Evolutionary conservation across 768 basidiomycete species (phyloP).

Genomic region (Termitomyces sp.): DNA sequence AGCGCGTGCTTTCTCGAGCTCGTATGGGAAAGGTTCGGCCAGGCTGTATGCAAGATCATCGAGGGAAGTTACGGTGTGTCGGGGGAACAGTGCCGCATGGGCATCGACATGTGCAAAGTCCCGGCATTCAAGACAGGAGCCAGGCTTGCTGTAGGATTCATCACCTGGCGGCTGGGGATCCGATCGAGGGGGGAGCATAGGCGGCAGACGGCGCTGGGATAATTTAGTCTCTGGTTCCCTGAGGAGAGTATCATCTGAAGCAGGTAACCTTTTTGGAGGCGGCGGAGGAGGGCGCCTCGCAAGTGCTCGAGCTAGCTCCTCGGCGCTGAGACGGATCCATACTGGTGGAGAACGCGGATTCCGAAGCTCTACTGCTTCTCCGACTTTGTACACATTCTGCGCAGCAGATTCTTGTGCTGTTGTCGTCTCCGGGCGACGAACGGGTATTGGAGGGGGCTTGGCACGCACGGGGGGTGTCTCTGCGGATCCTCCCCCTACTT

Average conservation of each 20-base stretch:
- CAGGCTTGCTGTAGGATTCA: constrained; percentile 3
- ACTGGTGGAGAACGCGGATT: constrained; percentile 13
- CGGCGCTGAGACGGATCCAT: constrained; percentile 12
- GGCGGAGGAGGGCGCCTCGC: constrained; percentile 31
- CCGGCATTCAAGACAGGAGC: constrained; percentile 36
- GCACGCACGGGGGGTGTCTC: not conserved
- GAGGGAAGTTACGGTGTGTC: constrained; percentile 30
- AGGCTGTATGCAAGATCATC: constrained; percentile 34
- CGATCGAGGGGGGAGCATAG: constrained; percentile 22
- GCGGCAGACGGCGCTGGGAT: constrained; percentile 23
- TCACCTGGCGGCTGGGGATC: constrained; percentile 12
- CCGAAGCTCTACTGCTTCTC: not conserved
- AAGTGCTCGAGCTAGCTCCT: constrained; percentile 19
- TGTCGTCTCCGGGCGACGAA: constrained; percentile 6
- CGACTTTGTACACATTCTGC: not conserved
- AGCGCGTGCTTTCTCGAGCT: constrained; percentile 40
- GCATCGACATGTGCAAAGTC: constrained; percentile 36
- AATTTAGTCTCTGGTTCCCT: constrained; percentile 2
- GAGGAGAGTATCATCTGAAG: not conserved
- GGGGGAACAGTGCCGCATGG: constrained; percentile 38
- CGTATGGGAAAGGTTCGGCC: constrained; percentile 32
- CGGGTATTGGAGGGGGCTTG: constrained; percentile 15
- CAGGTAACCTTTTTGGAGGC: constrained; percentile 11
- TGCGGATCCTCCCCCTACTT: constrained; percentile 8
- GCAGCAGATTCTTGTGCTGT: not conserved